Percentiles rank a stretch among this genome's conserved stretches.
Evolutionary conservation across 805 yeast genomes (phyloP).

Genomic region (Saccharomycopsis synnaedendra): DNA sequence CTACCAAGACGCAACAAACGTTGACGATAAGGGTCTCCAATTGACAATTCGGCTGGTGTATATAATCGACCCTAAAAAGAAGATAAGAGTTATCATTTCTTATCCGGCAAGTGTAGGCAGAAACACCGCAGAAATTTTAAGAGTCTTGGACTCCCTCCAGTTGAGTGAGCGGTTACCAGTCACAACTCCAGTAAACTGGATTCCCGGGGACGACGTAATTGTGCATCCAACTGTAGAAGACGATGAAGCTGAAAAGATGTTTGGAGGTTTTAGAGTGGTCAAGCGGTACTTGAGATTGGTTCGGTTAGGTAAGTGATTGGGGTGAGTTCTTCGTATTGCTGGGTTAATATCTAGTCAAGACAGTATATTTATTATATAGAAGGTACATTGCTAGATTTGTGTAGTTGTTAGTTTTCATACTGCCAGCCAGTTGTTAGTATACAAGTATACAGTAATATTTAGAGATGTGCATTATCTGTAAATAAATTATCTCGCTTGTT

Average conservation of each 20-base stretch:
- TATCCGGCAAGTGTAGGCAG: constrained; percentile 71
- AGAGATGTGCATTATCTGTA: too few species aligned
- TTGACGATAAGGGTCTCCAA: constrained; percentile 53
- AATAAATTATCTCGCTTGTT: too few species aligned
- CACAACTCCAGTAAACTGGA: constrained; percentile 67
- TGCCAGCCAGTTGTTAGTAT: too few species aligned
- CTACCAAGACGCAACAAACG: constrained; percentile 54
- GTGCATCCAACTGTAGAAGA: constrained; percentile 56
- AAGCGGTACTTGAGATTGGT: constrained; percentile 58
- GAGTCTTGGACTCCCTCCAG: constrained; percentile 63
- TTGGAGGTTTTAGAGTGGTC: constrained; percentile 49
- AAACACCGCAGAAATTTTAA: constrained; percentile 62
- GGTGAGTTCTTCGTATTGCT: too few species aligned
- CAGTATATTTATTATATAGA: too few species aligned
- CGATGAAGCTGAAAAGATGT: constrained; percentile 45
- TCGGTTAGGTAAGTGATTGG: constrained; percentile 17
- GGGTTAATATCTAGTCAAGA: too few species aligned
- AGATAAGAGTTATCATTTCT: constrained; percentile 48
- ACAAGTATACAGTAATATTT: too few species aligned
- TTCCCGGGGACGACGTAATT: constrained; percentile 62
- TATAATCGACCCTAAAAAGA: constrained; percentile 57
- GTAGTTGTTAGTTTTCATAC: too few species aligned
- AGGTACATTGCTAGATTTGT: too few species aligned
- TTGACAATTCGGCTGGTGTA: constrained; percentile 64
- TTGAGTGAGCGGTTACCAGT: constrained; percentile 48